Evolutionary conservation across 768 basidiomycete genomes (phyloP), one percentile per base, ranked within the genome.

Genomic region (Chalciporus sphaerocephalus): DNA sequence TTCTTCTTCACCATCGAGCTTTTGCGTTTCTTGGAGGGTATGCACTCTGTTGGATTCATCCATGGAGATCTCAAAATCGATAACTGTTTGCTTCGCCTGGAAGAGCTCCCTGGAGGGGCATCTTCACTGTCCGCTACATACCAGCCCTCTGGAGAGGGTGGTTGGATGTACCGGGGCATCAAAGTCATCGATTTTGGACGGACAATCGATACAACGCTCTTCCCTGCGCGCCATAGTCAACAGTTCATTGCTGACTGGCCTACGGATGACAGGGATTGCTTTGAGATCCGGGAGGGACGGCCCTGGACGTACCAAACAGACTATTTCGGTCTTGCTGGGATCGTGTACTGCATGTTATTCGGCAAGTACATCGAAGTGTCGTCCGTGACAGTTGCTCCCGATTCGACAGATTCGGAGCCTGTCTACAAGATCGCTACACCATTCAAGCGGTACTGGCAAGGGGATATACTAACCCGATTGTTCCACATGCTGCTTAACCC

Each of bases 41-140:
- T 97, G 62, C 96, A 98, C 63, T 46, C 60, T 13, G 70, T 75
- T 0, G 90, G 92, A 10, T 90, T 98, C 70, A 89, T 99, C 55
- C 96, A 99, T 58, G 95, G 96, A 24, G 96, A 99, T 69, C 77
- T 99, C 52, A 99, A 99, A 73, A 96, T 98, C 64, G 96, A 99
- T 69, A 99, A 99, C 69, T 96, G 94, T 62, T 77, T 99, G n/a
- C 73, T 98, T 8, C 83, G 96, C 5, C 75, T 99, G 36, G 87
- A 92, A 52, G 87, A 90, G 41, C 82, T 87, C 4, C 83, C 85
- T 2, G 83, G 83, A 3, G 82, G 83, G 1, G 66, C 76, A 1
- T 72, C 83, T 0, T 74, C 79, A 1, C 92, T 94, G 85, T 77
- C 81, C 1, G 68, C 78, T 40, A 66, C 72, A n/a, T 98, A 97